Percentiles rank a stretch among this genome's conserved stretches.
Evolutionary conservation across 1,139 yeast species (phyloP).

Genomic region (Blastobotrys elegans): DNA sequence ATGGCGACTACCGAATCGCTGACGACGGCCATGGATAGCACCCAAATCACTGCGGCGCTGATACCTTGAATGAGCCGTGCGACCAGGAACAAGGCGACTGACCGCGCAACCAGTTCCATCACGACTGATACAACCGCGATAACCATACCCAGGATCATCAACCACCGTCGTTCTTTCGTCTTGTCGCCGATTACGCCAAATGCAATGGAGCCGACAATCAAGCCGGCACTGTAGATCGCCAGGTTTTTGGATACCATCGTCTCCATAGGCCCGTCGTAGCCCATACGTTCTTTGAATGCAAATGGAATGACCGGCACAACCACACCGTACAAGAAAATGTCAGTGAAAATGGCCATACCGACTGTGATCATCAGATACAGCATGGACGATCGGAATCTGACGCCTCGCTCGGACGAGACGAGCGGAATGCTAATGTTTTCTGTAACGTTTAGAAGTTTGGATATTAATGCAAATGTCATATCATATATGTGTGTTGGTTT

Average conservation of each 20-base stretch:
- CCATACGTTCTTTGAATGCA: conserved; percentile 30
- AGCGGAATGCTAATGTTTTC: not conserved
- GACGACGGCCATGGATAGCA: conserved; percentile 36
- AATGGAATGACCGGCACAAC: conserved; percentile 36
- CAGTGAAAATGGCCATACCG: conserved; percentile 33
- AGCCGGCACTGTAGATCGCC: conserved; percentile 35
- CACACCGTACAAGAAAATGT: conserved; percentile 32
- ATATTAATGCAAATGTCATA: not conserved
- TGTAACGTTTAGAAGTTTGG: not conserved
- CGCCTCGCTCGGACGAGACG: not conserved
- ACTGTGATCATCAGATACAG: conserved; percentile 28
- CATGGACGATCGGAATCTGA: conserved; percentile 3
- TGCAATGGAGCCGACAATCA: conserved; percentile 31
- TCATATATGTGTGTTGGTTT: not conserved
- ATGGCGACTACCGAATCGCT: conserved; percentile 27
- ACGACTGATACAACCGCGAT: conserved; percentile 32
- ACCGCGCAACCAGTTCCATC: conserved; percentile 29
- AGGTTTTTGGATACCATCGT: conserved; percentile 29
- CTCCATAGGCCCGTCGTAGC: conserved; percentile 28
- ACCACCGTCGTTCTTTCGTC: conserved; percentile 24
- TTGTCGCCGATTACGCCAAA: conserved; percentile 33
- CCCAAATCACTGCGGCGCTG: conserved; percentile 38
- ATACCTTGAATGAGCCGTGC: conserved; percentile 36
- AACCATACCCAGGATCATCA: conserved; percentile 33
- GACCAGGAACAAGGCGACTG: conserved; percentile 28